Conservation (phyloP, 352 stramenopile species). For the Pythium utonaiense region DNA sequence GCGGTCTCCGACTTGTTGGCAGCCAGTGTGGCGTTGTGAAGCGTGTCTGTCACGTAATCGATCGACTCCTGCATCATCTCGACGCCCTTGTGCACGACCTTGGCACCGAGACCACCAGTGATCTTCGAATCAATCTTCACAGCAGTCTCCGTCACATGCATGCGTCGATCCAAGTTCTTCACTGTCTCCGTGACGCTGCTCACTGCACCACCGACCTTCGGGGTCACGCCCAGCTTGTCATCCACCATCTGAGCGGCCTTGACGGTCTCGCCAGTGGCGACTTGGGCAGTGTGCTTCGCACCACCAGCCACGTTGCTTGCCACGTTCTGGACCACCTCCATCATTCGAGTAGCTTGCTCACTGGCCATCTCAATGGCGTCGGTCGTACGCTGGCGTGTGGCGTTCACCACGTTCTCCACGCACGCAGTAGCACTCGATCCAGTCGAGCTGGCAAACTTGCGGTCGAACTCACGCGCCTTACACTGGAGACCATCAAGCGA, state of each 20-base stretch:
- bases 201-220: constrained; percentile 23
- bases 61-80: constrained; percentile 61
- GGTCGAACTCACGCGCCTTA: constrained; percentile 48
- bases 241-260: constrained; percentile 47
- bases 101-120: constrained; percentile 52
- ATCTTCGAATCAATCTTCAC: constrained; percentile 60
- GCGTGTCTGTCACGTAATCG: constrained; percentile 61
- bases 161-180: constrained; percentile 47
- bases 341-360: constrained; percentile 45
- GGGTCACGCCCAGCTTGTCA: constrained; percentile 47
- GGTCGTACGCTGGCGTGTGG: constrained; percentile 47
- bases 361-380: constrained; percentile 55
- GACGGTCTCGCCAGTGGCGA: constrained; percentile 42
- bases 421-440: background rate
- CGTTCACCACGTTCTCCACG: constrained; percentile 43
- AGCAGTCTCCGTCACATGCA: constrained; percentile 52
- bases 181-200: constrained; percentile 44
- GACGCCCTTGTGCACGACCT: constrained; percentile 47
- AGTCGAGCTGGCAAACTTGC: constrained; percentile 41
- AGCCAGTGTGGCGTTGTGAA: constrained; percentile 53
- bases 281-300: constrained; percentile 26
- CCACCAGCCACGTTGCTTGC: constrained; percentile 13
- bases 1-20: constrained; percentile 44
- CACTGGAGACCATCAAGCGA: constrained; percentile 45
- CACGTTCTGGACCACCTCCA: constrained; percentile 37